Evolutionary conservation across 805 yeast species (phyloP).

Genomic region (Limtongia smithiae): DNA sequence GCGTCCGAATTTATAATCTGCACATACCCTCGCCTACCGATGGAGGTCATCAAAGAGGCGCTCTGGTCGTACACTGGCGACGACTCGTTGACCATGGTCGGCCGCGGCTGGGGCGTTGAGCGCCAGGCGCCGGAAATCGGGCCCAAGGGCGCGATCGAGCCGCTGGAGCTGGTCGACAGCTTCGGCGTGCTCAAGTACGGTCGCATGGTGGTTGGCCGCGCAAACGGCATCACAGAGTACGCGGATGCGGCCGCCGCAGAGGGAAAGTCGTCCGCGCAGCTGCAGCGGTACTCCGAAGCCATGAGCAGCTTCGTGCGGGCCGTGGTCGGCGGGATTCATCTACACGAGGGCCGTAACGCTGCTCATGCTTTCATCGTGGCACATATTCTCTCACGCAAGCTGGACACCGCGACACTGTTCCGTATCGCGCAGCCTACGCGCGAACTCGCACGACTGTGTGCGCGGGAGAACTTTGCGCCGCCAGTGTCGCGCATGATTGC

Average conservation of each 20-base stretch:
- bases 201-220: slow-evolving; percentile 13
- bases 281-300: slow-evolving; percentile 34
- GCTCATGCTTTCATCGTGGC: slow-evolving; percentile 66
- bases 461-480: slow-evolving; percentile 64
- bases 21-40: slow-evolving; percentile 87
- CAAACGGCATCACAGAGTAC: slow-evolving; percentile 43
- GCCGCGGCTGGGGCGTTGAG: slow-evolving; percentile 84
- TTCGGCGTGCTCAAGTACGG: slow-evolving; percentile 48
- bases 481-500: slow-evolving; percentile 83
- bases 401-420: slow-evolving; percentile 71
- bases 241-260: slow-evolving; percentile 41
- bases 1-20: slow-evolving; percentile 68
- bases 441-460: slow-evolving; percentile 73
- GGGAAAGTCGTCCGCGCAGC: slow-evolving; percentile 11
- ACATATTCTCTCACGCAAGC: slow-evolving; percentile 77
- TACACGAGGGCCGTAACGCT: slow-evolving; percentile 61
- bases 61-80: slow-evolving; percentile 72
- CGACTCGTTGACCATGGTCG: slow-evolving; percentile 61
- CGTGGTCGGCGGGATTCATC: slow-evolving; percentile 75
- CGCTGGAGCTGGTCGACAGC: slow-evolving; percentile 62
- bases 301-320: slow-evolving; percentile 74
- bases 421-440: slow-evolving; percentile 81
- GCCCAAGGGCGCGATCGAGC: slow-evolving; percentile 43
- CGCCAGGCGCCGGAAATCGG: slow-evolving; percentile 51
- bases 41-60: slow-evolving; percentile 68